Evolutionary conservation across 805 yeast genomes (phyloP).

Genomic region (Saturnispora zaruensis): DNA sequence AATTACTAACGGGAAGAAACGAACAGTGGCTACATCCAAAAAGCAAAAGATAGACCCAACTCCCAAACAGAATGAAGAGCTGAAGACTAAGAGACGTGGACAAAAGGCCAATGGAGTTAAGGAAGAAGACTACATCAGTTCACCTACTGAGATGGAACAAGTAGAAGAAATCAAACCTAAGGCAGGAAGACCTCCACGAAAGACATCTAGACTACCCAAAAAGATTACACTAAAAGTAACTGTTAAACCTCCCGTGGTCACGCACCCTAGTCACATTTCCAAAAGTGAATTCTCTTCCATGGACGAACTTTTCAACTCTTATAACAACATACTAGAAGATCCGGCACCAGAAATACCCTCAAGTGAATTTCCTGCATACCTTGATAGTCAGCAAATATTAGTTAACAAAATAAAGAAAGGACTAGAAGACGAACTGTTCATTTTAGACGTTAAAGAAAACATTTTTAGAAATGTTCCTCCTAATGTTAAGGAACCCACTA

Average conservation of each 20-base stretch:
- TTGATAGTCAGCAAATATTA: slow-evolving; percentile 43
- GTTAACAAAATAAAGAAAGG: slow-evolving; percentile 40
- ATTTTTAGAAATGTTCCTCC: slow-evolving; percentile 40
- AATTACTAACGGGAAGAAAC: not conserved
- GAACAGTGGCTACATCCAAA: not conserved
- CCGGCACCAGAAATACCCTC: slow-evolving; percentile 37
- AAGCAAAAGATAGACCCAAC: not conserved
- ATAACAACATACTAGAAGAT: slow-evolving; percentile 47
- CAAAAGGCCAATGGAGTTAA: not conserved
- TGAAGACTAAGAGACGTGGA: not conserved
- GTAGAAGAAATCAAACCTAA: not conserved
- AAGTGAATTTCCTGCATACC: slow-evolving; percentile 53
- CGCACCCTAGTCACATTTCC: slow-evolving; percentile 52
- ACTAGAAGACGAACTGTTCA: slow-evolving; percentile 34
- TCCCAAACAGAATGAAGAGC: not conserved
- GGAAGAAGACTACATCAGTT: too few species aligned
- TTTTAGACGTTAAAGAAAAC: slow-evolving; percentile 36
- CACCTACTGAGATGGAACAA: not conserved
- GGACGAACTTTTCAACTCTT: slow-evolving; percentile 43
- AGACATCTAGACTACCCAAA: not conserved
- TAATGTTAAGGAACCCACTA: slow-evolving; percentile 32
- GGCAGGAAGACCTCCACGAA: not conserved
- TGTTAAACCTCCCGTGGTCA: slow-evolving; percentile 39
- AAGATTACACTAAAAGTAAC: slow-evolving; percentile 25
- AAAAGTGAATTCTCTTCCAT: slow-evolving; percentile 37